phyloP scores from a whole-genome alignment of 2,329 filamentous ascomycete genomes.

The Sclerotinia glacialis region DNA sequence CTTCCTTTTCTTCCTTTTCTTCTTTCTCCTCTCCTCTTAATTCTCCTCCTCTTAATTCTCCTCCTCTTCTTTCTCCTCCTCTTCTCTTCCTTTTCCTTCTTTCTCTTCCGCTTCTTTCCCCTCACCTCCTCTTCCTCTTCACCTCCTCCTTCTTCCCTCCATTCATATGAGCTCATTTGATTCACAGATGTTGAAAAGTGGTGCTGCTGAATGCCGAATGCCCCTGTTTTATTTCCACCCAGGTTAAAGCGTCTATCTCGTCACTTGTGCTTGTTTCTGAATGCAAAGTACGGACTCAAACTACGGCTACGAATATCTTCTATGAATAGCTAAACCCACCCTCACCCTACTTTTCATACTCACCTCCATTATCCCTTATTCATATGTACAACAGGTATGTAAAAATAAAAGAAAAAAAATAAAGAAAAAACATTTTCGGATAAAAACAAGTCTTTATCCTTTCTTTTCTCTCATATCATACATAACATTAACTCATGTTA shows the following conservation, averaged over 20 bases:
- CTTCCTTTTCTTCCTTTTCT: no score
- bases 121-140: no score
- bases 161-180: slow-evolving; percentile 2
- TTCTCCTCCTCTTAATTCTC: no score
- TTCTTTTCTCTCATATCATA: neutral
- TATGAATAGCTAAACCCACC: slow-evolving; percentile 1
- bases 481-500: neutral
- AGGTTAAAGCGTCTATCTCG: slow-evolving; percentile 19
- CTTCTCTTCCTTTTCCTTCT: no score
- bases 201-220: slow-evolving; percentile 4
- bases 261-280: neutral
- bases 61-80: neutral
- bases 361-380: slow-evolving; percentile 9
- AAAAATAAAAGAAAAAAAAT: neutral
- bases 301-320: neutral
- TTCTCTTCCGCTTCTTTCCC: neutral
- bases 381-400: neutral
- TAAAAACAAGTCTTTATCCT: neutral
- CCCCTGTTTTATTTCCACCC: slow-evolving; percentile 11
- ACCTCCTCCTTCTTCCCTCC: no score
- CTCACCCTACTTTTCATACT: neutral
- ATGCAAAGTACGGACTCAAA: neutral
- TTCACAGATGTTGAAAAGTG: slow-evolving; percentile 1
- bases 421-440: neutral
- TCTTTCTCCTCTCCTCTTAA: no score